These are phyloP conservation scores for Coccinonectria pachysandricola DNA, from an alignment of 2,329 filamentous ascomycete species.

Conservation along the genomic window DNA sequence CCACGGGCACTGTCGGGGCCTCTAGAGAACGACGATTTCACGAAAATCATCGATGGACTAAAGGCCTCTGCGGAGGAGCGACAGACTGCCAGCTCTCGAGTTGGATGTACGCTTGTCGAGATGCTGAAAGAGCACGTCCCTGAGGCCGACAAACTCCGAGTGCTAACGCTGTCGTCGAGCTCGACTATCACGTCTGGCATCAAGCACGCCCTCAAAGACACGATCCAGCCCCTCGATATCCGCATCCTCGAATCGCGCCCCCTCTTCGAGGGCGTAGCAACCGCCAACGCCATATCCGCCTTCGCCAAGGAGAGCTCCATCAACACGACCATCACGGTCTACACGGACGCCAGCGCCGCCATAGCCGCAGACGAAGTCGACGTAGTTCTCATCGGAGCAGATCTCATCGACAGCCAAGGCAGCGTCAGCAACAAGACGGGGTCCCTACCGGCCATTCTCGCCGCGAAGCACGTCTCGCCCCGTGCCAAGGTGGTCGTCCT, in stretches of 20 bases:
- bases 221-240: slow-evolving; percentile 36
- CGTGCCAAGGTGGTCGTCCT: slow-evolving; percentile 41
- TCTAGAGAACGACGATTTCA: slow-evolving; percentile 5
- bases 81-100: slow-evolving; percentile 17
- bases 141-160: slow-evolving; percentile 25
- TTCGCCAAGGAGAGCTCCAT: slow-evolving; percentile 21
- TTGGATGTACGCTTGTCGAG: slow-evolving; percentile 25
- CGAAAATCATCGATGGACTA: slow-evolving; percentile 9
- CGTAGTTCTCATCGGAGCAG: slow-evolving; percentile 52
- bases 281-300: slow-evolving; percentile 41
- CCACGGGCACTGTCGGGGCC: slow-evolving; percentile 4
- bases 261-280: slow-evolving; percentile 51
- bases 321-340: slow-evolving; percentile 32
- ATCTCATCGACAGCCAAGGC: slow-evolving; percentile 46
- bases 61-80: slow-evolving; percentile 10
- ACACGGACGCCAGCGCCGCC: slow-evolving; percentile 50
- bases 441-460: slow-evolving; percentile 47
- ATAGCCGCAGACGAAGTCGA: slow-evolving; percentile 42
- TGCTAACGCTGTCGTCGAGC: slow-evolving; percentile 53
- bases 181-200: slow-evolving; percentile 48
- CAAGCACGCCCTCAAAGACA: slow-evolving; percentile 25
- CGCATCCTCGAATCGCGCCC: slow-evolving; percentile 58
- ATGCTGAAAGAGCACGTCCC: slow-evolving; percentile 20
- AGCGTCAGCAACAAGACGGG: slow-evolving; percentile 59
- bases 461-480: slow-evolving; percentile 38